Evolutionary conservation across 2,329 filamentous ascomycete species (phyloP).

Genomic region (Cryphonectria carpinicola): DNA sequence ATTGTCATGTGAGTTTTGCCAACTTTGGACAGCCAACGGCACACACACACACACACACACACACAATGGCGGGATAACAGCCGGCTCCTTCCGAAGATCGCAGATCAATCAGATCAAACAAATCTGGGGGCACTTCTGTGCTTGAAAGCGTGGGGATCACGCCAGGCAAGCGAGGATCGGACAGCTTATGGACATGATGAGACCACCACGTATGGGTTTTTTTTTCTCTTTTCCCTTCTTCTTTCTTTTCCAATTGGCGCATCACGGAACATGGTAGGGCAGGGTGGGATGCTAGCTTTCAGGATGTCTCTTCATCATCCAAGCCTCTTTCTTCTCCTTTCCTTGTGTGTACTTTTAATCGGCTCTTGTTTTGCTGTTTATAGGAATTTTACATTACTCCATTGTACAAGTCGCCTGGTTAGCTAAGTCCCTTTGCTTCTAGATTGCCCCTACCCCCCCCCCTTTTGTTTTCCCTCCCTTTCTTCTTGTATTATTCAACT

Average conservation of each 20-base stretch:
- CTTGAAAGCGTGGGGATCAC: no score
- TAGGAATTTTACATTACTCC: neutral
- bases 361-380: neutral
- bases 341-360: neutral
- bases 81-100: neutral
- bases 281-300: neutral
- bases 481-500: neutral
- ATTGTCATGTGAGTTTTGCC: conserved; percentile 31
- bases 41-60: neutral
- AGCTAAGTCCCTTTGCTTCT: neutral
- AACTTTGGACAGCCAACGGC: neutral
- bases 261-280: neutral
- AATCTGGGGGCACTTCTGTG: neutral
- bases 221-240: no score
- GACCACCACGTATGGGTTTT: neutral
- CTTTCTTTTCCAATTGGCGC: neutral
- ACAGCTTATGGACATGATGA: neutral
- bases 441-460: neutral
- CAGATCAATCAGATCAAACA: neutral
- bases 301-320: neutral
- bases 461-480: no score
- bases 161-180: neutral
- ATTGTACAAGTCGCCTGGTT: neutral
- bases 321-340: neutral
- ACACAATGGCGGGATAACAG: neutral